Base-by-base conservation (phyloP, 1,284 basidiomycete species). In the Malassezia equina region DNA sequence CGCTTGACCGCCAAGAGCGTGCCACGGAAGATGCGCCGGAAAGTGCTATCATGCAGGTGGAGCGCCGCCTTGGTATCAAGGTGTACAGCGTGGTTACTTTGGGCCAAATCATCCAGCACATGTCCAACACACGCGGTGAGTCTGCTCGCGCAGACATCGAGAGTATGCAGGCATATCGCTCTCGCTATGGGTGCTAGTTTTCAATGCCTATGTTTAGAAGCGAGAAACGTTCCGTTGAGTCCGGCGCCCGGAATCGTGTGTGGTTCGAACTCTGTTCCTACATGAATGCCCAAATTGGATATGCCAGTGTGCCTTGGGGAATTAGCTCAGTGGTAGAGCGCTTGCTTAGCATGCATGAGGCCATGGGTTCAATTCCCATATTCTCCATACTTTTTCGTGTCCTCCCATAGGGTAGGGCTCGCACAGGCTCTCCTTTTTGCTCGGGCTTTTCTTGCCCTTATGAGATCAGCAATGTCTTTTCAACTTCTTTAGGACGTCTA, bases 1-100 rank as follows among this genome's bases (percentile, higher is more conserved):
- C 86, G 47, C 79, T 98, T 9, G 90, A 98, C 71, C 79, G 93
- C 7, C 86, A 96, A 76, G 93, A 98, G 88, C 87, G 17, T 75
- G 77, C 58, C 78, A 79, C 29, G 78, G 79, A 29, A 78, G 79
- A 25, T 11, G 58, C 19, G 41, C 59, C 42, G 51, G 62, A 34
- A 34, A 58, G 40, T 13, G 65, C 71, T 12, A 70, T 72, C 44
- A 81, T 84, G 65, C 88, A 94, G 73, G 81, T 98, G n/a, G 86
- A 90, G 71, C 75, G 75, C 46, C 79, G 90, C 46, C 82, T 86
- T 39, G 80, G 79, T 27, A 81, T 88, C 15, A 78, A 80, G 9
- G 80, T 83, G 41, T 84, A 84, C 17, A 88, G 90, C 45, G 80
- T 96, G 63, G 77, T 82, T 45, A 85, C 81, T 67, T 85, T 98